These are phyloP conservation scores for Cladophialophora yegresii DNA, from an alignment of 2,329 filamentous ascomycete genomes.

Conservation along the genomic window DNA sequence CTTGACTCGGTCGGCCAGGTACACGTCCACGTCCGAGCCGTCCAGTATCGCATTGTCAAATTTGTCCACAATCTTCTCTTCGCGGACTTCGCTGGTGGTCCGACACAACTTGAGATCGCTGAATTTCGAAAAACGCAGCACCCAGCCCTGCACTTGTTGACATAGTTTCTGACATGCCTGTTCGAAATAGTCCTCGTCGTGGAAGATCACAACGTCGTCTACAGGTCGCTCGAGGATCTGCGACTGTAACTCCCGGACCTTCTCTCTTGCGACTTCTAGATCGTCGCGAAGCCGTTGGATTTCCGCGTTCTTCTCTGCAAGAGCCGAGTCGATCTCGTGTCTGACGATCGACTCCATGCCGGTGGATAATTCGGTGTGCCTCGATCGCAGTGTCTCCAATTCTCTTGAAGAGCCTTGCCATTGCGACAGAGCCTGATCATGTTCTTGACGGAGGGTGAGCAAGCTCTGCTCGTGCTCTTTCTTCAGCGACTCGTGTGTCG, in stretches of 20 bases:
- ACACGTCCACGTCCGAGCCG: slow-evolving; percentile 85
- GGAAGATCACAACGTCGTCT: slow-evolving; percentile 75
- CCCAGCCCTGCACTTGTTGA: slow-evolving; percentile 96
- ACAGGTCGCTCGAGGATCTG: slow-evolving; percentile 52
- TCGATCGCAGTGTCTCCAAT: slow-evolving; percentile 66
- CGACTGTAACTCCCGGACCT: slow-evolving; percentile 61
- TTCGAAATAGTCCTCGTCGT: slow-evolving; percentile 94
- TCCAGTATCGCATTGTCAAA: slow-evolving; percentile 94
- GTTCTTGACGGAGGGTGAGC: slow-evolving; percentile 65
- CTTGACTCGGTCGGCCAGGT: slow-evolving; percentile 82
- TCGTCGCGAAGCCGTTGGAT: slow-evolving; percentile 76
- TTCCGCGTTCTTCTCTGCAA: slow-evolving; percentile 82
- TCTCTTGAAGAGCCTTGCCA: slow-evolving; percentile 66
- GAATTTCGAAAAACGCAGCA: slow-evolving; percentile 95
- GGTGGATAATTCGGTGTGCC: slow-evolving; percentile 63
- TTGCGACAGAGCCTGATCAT: slow-evolving; percentile 56
- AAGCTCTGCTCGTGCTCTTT: slow-evolving; percentile 74
- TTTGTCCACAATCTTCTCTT: slow-evolving; percentile 90
- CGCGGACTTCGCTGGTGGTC: slow-evolving; percentile 77
- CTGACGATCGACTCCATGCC: slow-evolving; percentile 65
- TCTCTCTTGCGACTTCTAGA: slow-evolving; percentile 68
- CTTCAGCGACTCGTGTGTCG: slow-evolving; percentile 79
- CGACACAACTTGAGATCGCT: slow-evolving; percentile 89
- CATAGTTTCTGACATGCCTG: slow-evolving; percentile 91
- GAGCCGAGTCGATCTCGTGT: slow-evolving; percentile 62